Percentiles rank a stretch among this genome's conserved stretches.
Evolutionary conservation across 306 rosid genomes (phyloP).

Genomic region (Lagenaria siceraria): DNA sequence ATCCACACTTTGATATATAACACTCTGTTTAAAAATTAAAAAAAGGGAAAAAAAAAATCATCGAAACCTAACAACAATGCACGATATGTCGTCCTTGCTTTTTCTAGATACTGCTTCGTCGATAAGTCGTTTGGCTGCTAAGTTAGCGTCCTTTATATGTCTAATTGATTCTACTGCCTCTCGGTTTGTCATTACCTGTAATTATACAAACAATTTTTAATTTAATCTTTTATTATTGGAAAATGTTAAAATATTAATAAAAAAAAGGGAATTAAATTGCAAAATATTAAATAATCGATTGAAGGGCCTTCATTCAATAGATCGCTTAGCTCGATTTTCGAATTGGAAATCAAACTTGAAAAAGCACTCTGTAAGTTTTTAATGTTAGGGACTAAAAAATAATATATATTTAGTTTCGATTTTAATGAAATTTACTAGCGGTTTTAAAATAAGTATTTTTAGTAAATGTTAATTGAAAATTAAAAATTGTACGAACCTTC

Average conservation of each 20-base stretch:
- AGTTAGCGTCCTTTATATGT: constrained; percentile 27
- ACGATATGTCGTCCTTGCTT: constrained; percentile 51
- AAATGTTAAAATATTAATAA: no score
- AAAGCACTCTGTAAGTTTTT: no score
- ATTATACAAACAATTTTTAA: background rate
- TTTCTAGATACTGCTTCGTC: constrained; percentile 36
- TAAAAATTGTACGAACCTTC: background rate
- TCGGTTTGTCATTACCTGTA: constrained; percentile 39
- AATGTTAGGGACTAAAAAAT: no score
- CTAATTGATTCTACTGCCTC: constrained; percentile 39
- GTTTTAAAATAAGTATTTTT: no score
- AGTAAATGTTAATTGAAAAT: background rate
- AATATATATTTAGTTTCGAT: no score
- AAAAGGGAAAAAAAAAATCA: background rate
- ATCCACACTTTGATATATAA: background rate
- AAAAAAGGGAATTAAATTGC: no score
- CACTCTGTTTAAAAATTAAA: background rate
- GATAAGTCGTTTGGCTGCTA: constrained; percentile 36
- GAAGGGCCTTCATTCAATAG: no score
- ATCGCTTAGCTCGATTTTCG: no score
- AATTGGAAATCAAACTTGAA: no score
- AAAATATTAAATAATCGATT: no score
- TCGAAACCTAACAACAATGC: constrained; percentile 34
- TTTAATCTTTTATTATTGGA: no score
- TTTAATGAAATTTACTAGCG: no score